Percentiles rank a stretch among this genome's conserved stretches.
Conservation (phyloP, 73 alveolate species). For the Durusdinium trenchii region DNA sequence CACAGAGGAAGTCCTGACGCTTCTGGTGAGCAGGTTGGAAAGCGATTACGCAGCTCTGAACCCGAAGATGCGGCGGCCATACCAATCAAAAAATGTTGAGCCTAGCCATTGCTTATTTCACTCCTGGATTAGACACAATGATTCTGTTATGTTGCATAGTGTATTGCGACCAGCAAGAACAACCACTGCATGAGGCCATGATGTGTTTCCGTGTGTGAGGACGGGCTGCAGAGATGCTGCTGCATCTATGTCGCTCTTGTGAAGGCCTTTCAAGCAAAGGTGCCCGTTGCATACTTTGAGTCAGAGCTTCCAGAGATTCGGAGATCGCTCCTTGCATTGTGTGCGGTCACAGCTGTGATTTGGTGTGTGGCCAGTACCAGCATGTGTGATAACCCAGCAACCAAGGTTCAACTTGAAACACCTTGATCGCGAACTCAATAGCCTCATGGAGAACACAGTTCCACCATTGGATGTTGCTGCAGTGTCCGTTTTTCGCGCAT, state of each 20-base stretch:
- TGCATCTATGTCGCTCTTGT: no score
- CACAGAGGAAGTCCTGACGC: not conserved
- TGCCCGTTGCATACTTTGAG: not conserved
- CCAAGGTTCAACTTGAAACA: not conserved
- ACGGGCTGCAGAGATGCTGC: not conserved
- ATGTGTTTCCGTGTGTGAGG: not conserved
- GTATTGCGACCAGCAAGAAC: not conserved
- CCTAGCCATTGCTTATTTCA: no score
- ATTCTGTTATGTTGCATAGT: not conserved
- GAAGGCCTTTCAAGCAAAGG: not conserved
- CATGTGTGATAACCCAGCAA: no score
- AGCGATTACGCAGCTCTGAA: not conserved
- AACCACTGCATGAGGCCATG: not conserved
- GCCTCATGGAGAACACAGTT: not conserved
- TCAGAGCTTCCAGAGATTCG: not conserved
- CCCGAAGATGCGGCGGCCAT: not conserved
- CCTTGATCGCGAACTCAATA: not conserved
- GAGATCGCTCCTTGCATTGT: no score
- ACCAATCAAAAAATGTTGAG: not conserved
- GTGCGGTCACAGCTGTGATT: no score
- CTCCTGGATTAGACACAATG: no score
- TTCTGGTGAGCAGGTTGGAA: not conserved
- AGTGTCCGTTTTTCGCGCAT: not conserved
- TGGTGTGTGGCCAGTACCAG: no score
- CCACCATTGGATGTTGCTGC: not conserved